phyloP scores from a whole-genome alignment of 106 monocot species.

The Platanthera guangdongensis region DNA sequence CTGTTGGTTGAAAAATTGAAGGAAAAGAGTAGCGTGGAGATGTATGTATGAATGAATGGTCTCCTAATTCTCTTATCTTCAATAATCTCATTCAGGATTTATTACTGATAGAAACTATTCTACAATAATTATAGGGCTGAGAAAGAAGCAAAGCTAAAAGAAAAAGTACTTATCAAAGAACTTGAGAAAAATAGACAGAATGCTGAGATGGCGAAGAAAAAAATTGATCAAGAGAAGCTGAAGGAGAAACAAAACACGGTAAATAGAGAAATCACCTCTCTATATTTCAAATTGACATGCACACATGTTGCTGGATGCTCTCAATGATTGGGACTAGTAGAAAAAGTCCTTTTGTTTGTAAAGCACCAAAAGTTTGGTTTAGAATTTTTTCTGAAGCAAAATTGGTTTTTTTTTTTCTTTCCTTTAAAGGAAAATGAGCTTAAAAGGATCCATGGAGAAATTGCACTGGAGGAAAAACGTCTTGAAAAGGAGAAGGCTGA shows the following conservation, averaged over 20 bases:
- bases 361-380: background rate
- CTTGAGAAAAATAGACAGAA: slow-evolving; percentile 31
- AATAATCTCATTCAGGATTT: background rate
- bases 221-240: slow-evolving; percentile 49
- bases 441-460: slow-evolving; percentile 38
- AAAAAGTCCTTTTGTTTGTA: background rate
- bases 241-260: slow-evolving; percentile 58
- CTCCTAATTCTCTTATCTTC: background rate
- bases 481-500: slow-evolving; percentile 76
- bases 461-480: slow-evolving; percentile 54
- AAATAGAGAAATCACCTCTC: slow-evolving; percentile 11
- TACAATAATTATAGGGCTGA: slow-evolving; percentile 36
- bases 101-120: background rate
- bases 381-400: background rate
- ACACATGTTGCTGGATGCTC: background rate
- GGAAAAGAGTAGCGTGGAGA: slow-evolving; percentile 36
- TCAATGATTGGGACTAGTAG: background rate
- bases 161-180: slow-evolving; percentile 57
- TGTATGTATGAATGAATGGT: slow-evolving; percentile 51
- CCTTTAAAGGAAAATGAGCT: slow-evolving; percentile 57
- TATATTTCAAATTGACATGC: background rate
- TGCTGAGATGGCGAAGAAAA: slow-evolving; percentile 58
- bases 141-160: slow-evolving; percentile 49
- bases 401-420: background rate
- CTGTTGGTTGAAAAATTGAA: slow-evolving; percentile 52